Conservation (phyloP, 495 filamentous ascomycete genomes). For the Trichoderma orchidacearum region DNA sequence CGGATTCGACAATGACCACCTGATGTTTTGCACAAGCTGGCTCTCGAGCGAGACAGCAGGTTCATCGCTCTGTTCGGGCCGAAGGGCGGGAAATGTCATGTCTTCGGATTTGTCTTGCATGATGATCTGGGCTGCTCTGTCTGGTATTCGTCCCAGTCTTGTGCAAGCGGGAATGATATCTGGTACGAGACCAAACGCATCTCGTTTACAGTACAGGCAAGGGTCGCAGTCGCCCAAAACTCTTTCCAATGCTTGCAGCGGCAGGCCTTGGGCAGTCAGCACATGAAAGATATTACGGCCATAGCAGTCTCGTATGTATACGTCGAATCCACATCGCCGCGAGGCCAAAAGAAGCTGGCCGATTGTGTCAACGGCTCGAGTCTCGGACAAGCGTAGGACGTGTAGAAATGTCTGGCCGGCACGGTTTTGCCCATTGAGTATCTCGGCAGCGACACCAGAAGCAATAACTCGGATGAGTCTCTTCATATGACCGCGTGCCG, state of each 20-base stretch:
- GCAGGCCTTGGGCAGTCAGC: conserved; percentile 8
- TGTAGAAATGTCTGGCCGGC: conserved; percentile 36
- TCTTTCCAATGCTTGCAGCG: background rate
- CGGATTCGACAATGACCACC: conserved; percentile 15
- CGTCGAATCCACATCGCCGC: conserved; percentile 12
- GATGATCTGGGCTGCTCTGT: too few relatives aligned
- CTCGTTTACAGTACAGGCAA: conserved; percentile 8
- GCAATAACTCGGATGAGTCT: conserved; percentile 15
- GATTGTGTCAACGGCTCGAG: conserved; percentile 1
- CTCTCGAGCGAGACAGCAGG: conserved; percentile 11
- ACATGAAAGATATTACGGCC: conserved; percentile 31
- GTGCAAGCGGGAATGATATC: too few relatives aligned
- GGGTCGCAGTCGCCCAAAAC: background rate
- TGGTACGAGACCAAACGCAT: conserved; percentile 23
- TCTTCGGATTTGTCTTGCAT: background rate
- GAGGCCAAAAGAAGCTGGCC: too few relatives aligned
- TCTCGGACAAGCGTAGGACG: conserved; percentile 9
- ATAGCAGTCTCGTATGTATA: conserved; percentile 26
- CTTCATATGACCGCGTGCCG: conserved; percentile 15
- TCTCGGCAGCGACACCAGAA: conserved; percentile 1
- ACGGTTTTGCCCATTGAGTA: conserved; percentile 16
- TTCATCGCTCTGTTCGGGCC: background rate
- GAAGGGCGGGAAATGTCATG: background rate
- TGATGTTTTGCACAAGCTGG: conserved; percentile 21
- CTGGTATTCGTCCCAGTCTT: too few relatives aligned